Evolutionary conservation across 2,329 filamentous ascomycete species (phyloP), one percentile per base, ranked within the genome.

Genomic region (Calonectria pseudoreteaudii): DNA sequence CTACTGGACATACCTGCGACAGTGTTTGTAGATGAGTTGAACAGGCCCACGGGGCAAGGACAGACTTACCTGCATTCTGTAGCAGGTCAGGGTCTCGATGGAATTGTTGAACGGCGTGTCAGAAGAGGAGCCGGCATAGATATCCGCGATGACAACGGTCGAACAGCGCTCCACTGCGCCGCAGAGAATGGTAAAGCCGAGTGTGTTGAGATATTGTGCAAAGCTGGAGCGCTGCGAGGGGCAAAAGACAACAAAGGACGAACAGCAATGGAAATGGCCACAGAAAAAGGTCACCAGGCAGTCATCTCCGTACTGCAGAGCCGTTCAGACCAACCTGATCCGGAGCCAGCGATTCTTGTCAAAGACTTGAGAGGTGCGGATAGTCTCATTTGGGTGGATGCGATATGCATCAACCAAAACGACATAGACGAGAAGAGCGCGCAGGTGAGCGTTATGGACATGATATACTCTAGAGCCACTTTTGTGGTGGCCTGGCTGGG

Each of bases 331-430:
- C 49, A 49, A 8, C 70, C 73, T 2, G 74, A 76, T 23, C 67
- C 69, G 10, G 62, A 73, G 23, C 53, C 44, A 14, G 23, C 52
- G 9, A 56, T 23, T 16, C 60, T 68, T 26, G 26, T 52, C 4
- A 60, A 30, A 30, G 60, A 70, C 2, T 36, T 44, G 4, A 49
- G 36, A 20, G 60, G 64, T 6, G 58, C 74, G 1, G 72, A 77
- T 20, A 66, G 66, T 16, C 52, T 79, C 36, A 64, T 83, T 16
- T 83, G 82, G 82, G 78, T 79, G 0, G 81, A 83, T 38, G 81
- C 82, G 0, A 75, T 82, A 2, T 83, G 82, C 70, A 82, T 83
- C 58, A 78, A 82, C 66, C 80, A 82, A 72, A 23, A 38, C 6
- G 77, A 82, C n/a, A 34, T 76, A 0, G 68, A 68, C 0, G 81